Base-by-base conservation (phyloP, 306 rosid genomes). In the Fagus sylvatica region DNA sequence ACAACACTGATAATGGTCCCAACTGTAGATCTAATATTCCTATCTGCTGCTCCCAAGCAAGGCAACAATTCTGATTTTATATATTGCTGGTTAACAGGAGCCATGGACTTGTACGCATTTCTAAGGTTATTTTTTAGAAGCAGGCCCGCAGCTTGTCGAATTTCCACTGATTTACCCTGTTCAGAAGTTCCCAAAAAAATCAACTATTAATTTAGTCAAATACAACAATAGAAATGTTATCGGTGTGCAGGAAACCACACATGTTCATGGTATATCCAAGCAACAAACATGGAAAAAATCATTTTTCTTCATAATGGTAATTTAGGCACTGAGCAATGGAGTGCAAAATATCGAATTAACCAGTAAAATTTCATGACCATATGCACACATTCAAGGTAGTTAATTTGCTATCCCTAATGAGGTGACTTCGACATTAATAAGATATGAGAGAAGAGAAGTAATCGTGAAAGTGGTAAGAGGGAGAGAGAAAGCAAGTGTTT, bases 61-160 rank as follows among this genome's bases (percentile, higher is more conserved):
- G 94, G 99, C 78, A 96, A 85, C 90, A 96, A 88, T 81, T 96
- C 98, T 4, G 98, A 86, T 85, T 96, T 96, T 79, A 96, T 90
- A 69, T 89, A 96, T 49, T 91, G 92, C 82, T 96, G 99, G 78
- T 86, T 84, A 1, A 79, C 91, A 80, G 93, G 94, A 72, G 49
- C 74, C 94, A 96, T 86, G 36, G 92, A 71, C 41, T 74, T 85
- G 59, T 76, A 96, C 2, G 80, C 72, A 64, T 74, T 93, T 73
- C 91, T 91, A 39, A 96, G 96, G 84, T 90, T 93, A 89, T 96
- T 96, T 84, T 96, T 96, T 79, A 96, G 74, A 81, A 89, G 87
- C 41, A 96, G 82, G 36, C 99, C 99, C 0, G 99, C 98, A 36
- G 98, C 99, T 83, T 96, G 99, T 32, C 99, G 90, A 90, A 96